Evolutionary conservation across 2,329 filamentous ascomycete genomes (phyloP).

Genomic region (Ceratocystis eucalypticola): DNA sequence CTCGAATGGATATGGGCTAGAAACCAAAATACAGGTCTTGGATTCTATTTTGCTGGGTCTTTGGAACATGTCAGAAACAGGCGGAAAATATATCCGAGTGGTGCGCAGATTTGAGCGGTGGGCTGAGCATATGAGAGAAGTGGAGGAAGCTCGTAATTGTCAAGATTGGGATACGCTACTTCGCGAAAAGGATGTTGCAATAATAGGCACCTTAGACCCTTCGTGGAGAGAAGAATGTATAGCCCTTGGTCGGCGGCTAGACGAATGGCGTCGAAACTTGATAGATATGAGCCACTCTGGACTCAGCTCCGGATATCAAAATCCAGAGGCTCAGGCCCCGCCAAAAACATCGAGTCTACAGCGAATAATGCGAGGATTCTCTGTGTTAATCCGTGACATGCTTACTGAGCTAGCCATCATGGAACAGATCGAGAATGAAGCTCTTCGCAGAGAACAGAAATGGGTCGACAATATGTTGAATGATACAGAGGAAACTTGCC

Average conservation of each 20-base stretch:
- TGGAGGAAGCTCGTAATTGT: slow-evolving; percentile 32
- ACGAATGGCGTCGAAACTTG: slow-evolving; percentile 39
- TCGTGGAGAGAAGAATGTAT: slow-evolving; percentile 47
- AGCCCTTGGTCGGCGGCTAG: slow-evolving; percentile 39
- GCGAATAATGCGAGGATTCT: slow-evolving; percentile 36
- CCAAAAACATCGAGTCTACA: slow-evolving; percentile 30
- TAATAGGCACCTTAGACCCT: slow-evolving; percentile 42
- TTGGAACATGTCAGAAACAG: slow-evolving; percentile 43
- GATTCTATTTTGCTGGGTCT: slow-evolving; percentile 44
- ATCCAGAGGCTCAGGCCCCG: background rate
- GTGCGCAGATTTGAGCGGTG: slow-evolving; percentile 48
- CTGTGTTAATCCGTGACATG: slow-evolving; percentile 43
- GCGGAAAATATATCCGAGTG: slow-evolving; percentile 42
- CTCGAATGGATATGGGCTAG: slow-evolving; percentile 29
- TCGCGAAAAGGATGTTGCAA: slow-evolving; percentile 30
- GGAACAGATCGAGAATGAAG: slow-evolving; percentile 46
- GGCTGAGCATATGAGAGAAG: slow-evolving; percentile 35
- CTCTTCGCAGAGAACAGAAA: slow-evolving; percentile 40
- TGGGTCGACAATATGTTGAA: slow-evolving; percentile 46
- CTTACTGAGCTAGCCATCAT: slow-evolving; percentile 48
- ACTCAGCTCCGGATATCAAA: slow-evolving; percentile 18
- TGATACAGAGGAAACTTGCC: slow-evolving; percentile 27
- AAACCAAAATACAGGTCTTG: slow-evolving; percentile 44
- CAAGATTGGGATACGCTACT: slow-evolving; percentile 28
- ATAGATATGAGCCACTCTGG: slow-evolving; percentile 30